Base-by-base conservation (phyloP, 177 flowering plant genomes). In the Vitis hybrid region DNA sequence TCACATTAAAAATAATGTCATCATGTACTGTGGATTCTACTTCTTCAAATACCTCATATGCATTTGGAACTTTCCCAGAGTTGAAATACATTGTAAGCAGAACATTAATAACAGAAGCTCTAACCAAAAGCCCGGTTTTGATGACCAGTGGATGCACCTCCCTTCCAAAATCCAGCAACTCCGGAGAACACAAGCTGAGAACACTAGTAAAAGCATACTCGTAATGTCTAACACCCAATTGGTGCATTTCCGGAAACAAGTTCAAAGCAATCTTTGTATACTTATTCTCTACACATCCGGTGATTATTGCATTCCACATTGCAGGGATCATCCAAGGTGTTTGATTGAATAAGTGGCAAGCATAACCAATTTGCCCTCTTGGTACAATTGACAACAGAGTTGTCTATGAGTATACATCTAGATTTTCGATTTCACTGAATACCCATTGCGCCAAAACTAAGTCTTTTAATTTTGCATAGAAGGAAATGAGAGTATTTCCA, bases 231-330 rank as follows among this genome's bases (percentile, higher is more conserved):
- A 85, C 68, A 55, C 87, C 87, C 71, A 62, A 59, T 2, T n/a
- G 2, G 26, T 78, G 85, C 89, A 87, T 87, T 59, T 77, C 78
- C 16, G 22, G 50, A 61, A 87, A 87, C 75, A 79, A 62, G 18
- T 15, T 67, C 50, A 85, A 61, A 3, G 84, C 87, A 70, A 74
- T 34, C 31, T 63, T 76, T 1, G 65, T 66, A 65, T 54, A 13
- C 56, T 83, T 84, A 68, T 69, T 80, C 13, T 82, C 86, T 12
- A 68, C 76, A 64, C 85, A 83, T 2, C 90, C 88, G 1, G 87
- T 85, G n/a, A 87, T 83, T 45, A 87, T 70, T 0, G 88, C 88
- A 76, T 87, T 87, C 88, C 88, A 87, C 45, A 75, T 59, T 0
- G 78, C 80, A 7, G 79, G 76, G 63, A 77, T 74, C 58, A 66